phyloP scores from a whole-genome alignment of 2,329 filamentous ascomycete genomes.

The Colletotrichum filicis region DNA sequence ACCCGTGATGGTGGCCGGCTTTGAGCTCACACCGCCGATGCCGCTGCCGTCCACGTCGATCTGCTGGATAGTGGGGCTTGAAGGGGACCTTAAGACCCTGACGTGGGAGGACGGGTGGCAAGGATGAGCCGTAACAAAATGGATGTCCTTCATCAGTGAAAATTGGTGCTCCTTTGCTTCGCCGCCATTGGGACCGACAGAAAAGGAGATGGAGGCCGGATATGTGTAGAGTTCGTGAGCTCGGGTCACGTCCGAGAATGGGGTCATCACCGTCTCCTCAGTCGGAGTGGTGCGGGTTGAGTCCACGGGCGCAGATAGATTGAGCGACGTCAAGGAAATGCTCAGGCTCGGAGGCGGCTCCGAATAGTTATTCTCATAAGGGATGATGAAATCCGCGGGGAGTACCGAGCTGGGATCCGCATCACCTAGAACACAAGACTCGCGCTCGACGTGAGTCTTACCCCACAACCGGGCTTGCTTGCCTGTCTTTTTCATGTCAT shows the following conservation, averaged over 20 bases:
- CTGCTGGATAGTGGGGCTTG: constrained; percentile 69
- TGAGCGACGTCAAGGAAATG: constrained; percentile 62
- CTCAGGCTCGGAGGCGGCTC: constrained; percentile 58
- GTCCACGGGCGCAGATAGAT: constrained; percentile 57
- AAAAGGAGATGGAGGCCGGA: constrained; percentile 53
- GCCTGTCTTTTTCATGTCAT: constrained; percentile 60
- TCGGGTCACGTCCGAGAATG: constrained; percentile 48
- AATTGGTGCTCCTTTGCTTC: constrained; percentile 55
- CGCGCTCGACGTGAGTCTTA: constrained; percentile 67
- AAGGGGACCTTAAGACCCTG: constrained; percentile 67
- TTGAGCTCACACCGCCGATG: constrained; percentile 55
- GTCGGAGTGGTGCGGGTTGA: constrained; percentile 58
- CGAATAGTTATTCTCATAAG: constrained; percentile 64
- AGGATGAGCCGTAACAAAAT: constrained; percentile 74
- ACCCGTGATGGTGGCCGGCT: constrained; percentile 61
- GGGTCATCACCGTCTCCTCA: constrained; percentile 51
- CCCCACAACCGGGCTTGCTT: constrained; percentile 71
- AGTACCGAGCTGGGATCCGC: constrained; percentile 64
- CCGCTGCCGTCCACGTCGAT: constrained; percentile 62
- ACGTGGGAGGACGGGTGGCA: constrained; percentile 69
- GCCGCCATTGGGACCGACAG: constrained; percentile 50
- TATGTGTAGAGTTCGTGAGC: constrained; percentile 48
- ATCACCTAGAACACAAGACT: constrained; percentile 70
- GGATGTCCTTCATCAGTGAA: constrained; percentile 66
- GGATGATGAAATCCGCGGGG: constrained; percentile 72